These are phyloP conservation scores for Arabidopsis hybrid DNA, from an alignment of 441 rosid species.

Conservation along the genomic window DNA sequence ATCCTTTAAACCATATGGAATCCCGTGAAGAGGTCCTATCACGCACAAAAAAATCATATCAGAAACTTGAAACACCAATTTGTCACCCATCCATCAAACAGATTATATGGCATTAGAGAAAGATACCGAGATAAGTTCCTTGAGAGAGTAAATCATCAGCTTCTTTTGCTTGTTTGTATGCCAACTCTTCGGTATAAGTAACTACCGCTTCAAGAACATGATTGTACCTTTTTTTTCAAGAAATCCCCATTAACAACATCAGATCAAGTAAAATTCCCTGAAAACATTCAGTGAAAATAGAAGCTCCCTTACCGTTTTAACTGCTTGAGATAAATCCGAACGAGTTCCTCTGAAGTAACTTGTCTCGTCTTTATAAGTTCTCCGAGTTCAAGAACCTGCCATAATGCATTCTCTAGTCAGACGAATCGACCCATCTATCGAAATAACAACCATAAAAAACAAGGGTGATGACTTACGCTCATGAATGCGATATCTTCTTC, in stretches of 20 bases:
- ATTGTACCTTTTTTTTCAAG: slow-evolving; percentile 61
- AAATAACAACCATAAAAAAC: background rate
- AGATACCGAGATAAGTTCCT: slow-evolving; percentile 81
- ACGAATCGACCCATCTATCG: slow-evolving; percentile 15
- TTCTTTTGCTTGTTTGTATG: slow-evolving; percentile 82
- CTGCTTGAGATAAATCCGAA: slow-evolving; percentile 62
- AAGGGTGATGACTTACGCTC: slow-evolving; percentile 55
- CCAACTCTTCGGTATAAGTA: slow-evolving; percentile 78
- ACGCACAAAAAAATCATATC: background rate
- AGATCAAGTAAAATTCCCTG: background rate
- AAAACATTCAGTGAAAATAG: slow-evolving; percentile 11
- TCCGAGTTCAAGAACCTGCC: slow-evolving; percentile 83
- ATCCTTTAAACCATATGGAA: slow-evolving; percentile 92
- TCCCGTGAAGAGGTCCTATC: slow-evolving; percentile 94
- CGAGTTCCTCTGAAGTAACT: slow-evolving; percentile 75
- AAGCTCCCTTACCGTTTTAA: slow-evolving; percentile 64
- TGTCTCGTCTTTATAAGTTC: slow-evolving; percentile 75
- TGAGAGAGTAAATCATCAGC: slow-evolving; percentile 78
- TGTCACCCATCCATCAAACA: slow-evolving; percentile 3
- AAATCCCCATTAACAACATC: slow-evolving; percentile 37
- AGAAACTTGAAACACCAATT: slow-evolving; percentile 3
- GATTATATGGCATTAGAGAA: background rate
- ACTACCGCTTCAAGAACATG: slow-evolving; percentile 80
- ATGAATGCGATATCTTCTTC: slow-evolving; percentile 85
- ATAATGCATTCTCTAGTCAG: slow-evolving; percentile 23